Base-by-base conservation (phyloP, 352 stramenopile genomes). In the Pythium scleroteichum region DNA sequence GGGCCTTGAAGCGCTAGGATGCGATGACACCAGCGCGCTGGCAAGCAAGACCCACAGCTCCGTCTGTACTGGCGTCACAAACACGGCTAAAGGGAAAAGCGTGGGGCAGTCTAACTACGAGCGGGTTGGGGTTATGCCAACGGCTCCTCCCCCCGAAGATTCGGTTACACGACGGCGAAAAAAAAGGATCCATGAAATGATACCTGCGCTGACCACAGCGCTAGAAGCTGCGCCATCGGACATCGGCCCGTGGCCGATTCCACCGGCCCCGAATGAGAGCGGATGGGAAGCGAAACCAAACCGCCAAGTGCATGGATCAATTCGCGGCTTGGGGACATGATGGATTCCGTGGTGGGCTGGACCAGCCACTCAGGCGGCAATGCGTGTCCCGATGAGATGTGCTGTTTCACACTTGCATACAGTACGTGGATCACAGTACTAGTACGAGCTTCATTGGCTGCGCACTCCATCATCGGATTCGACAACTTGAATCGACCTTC, bases 91-190 rank as follows among this genome's bases (percentile, higher is more conserved):
- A 29, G 22, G n/a, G n/a, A 49, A 24, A 29, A 49, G 42, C 22
- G 22, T 44, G 29, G 27, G 26, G 26, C 24, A 27, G 2, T 45
- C 40, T 55, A 24, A 23, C 42, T 20, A 23, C 19, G n/a, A 61
- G 53, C 54, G 62, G 51, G 44, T 69, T 62, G 62, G 62, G 62
- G 23, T 53, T 49, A 2, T 17, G 16, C 48, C 41, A 69, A 57
- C 33, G 29, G 62, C 26, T 55, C 61, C 32, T 63, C 73, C 58
- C 53, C 27, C 73, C 53, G 69, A 76, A 76, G 62, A 73, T 76
- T 76, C 65, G 44, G 69, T 73, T 76, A 51, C 65, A 55, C 16
- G 23, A 23, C 14, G 26, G 35, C 44, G 41, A 53, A 54, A 33
- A 35, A 14, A 23, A 12, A 29, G 22, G 17, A 53, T 32, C 39